Percentiles rank a stretch among this genome's conserved stretches.
These are phyloP conservation scores for Astragalus glycyphyllos DNA, from an alignment of 306 rosid species.

Conservation along the genomic window DNA sequence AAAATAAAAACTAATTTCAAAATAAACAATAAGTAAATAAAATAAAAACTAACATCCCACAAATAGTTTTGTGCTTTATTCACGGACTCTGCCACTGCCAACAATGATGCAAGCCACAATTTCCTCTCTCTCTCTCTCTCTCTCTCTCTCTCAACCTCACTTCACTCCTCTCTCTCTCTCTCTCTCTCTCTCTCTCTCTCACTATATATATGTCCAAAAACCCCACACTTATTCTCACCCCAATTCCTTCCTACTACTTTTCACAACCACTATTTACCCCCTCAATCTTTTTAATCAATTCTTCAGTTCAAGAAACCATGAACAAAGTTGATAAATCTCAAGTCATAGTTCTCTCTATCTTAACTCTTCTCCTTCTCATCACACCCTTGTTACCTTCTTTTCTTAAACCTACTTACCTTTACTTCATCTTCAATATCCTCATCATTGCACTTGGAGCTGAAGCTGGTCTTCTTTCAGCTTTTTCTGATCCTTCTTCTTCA, in stretches of 20 bases:
- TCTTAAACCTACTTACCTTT: conserved; percentile 59
- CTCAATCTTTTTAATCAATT: conserved; percentile 25
- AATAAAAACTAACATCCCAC: too few species aligned
- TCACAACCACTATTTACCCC: conserved; percentile 20
- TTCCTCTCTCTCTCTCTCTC: neutral
- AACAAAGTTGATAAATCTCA: conserved; percentile 60
- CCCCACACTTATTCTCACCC: conserved; percentile 36
- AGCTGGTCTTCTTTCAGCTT: conserved; percentile 71
- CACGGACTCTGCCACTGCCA: neutral
- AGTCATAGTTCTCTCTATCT: conserved; percentile 54
- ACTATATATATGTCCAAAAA: conserved; percentile 50
- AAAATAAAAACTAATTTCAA: too few species aligned
- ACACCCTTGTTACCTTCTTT: conserved; percentile 75
- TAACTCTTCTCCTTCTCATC: conserved; percentile 60
- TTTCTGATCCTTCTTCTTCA: conserved; percentile 54
- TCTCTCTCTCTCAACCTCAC: neutral
- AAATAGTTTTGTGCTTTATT: conserved; percentile 4
- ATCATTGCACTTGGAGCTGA: conserved; percentile 75
- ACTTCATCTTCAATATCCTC: conserved; percentile 69
- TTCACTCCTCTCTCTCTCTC: neutral
- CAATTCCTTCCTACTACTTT: conserved; percentile 28
- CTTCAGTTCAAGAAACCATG: conserved; percentile 52
- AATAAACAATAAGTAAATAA: too few species aligned
- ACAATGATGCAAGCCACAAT: conserved; percentile 3
- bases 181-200: conserved; percentile 5